phyloP scores from a whole-genome alignment of 768 basidiomycete genomes.

The Rhodosporidiobolus odoratus region DNA sequence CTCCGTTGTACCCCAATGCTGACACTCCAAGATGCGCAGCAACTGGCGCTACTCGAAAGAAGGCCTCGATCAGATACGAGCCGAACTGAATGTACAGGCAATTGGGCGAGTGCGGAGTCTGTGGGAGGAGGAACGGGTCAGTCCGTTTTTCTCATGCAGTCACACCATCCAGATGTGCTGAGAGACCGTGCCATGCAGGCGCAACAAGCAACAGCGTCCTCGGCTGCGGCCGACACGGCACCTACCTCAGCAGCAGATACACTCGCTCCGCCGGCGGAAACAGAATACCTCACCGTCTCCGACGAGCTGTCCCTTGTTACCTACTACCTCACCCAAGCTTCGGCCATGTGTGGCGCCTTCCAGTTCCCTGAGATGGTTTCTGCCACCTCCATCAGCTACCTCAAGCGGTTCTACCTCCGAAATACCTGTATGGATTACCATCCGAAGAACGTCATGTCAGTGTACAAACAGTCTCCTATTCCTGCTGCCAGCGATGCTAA shows the following conservation, averaged over 20 bases:
- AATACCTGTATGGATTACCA: conserved; percentile 99
- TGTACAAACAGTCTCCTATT: neutral
- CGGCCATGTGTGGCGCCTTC: conserved; percentile 71
- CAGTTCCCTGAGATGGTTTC: conserved; percentile 87
- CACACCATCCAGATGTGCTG: neutral
- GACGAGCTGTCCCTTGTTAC: conserved; percentile 87
- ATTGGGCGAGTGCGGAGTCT: conserved; percentile 70
- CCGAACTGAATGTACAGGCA: conserved; percentile 66
- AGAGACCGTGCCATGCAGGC: neutral
- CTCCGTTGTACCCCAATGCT: neutral
- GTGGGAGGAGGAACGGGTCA: conserved; percentile 58
- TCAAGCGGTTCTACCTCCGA: conserved; percentile 94
- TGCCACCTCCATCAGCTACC: conserved; percentile 81
- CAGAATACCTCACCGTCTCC: conserved; percentile 67
- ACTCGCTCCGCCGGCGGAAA: conserved; percentile 46
- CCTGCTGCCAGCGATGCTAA: neutral
- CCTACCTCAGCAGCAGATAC: conserved; percentile 5
- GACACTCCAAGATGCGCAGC: conserved; percentile 48
- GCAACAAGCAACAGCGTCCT: neutral
- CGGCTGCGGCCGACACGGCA: conserved; percentile 52
- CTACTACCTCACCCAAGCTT: conserved; percentile 79
- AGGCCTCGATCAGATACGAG: conserved; percentile 59
- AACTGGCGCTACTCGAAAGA: conserved; percentile 84
- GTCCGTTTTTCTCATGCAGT: neutral
- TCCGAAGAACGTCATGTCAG: conserved; percentile 95